phyloP scores from a whole-genome alignment of 768 basidiomycete species.

The Phallus indusiatus region DNA sequence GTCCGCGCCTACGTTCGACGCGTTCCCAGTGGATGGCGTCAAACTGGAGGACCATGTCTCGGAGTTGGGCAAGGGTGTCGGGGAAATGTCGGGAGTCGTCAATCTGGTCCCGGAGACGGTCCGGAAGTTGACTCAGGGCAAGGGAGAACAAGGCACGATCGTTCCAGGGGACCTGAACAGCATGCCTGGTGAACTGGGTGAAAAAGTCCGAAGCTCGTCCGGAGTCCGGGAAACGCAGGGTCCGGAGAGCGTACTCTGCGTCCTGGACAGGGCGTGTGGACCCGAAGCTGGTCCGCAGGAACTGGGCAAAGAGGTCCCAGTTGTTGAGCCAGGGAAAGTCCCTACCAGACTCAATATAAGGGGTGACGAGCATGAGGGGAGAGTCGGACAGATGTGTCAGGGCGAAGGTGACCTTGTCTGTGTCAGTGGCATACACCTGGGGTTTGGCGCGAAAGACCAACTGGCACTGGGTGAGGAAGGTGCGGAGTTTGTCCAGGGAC shows the following conservation, averaged over 20 bases:
- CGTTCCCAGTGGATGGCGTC: no score
- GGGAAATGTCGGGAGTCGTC: no score
- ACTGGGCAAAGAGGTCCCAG: no score
- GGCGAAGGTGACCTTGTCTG: neutral
- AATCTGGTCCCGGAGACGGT: no score
- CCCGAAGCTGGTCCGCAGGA: neutral
- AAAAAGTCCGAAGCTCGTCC: neutral
- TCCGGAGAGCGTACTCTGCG: neutral
- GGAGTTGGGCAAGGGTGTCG: no score
- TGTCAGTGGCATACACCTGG: neutral
- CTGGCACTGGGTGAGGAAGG: neutral
- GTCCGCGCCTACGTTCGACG: no score
- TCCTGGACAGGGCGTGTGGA: neutral
- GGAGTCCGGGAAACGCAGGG: neutral
- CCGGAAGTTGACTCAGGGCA: no score
- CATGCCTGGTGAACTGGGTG: neutral
- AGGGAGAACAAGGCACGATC: no score
- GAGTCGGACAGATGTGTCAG: neutral
- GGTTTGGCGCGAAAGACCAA: neutral
- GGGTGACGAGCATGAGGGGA: neutral
- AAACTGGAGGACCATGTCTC: no score
- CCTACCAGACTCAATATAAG: no score
- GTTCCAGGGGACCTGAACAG: no score
- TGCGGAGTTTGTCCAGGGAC: neutral
- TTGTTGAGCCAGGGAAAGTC: neutral